Percentiles rank a stretch among this genome's conserved stretches.
These are phyloP conservation scores for Cladosporium sp. DNA, from an alignment of 2,329 filamentous ascomycete genomes.

Conservation along the genomic window DNA sequence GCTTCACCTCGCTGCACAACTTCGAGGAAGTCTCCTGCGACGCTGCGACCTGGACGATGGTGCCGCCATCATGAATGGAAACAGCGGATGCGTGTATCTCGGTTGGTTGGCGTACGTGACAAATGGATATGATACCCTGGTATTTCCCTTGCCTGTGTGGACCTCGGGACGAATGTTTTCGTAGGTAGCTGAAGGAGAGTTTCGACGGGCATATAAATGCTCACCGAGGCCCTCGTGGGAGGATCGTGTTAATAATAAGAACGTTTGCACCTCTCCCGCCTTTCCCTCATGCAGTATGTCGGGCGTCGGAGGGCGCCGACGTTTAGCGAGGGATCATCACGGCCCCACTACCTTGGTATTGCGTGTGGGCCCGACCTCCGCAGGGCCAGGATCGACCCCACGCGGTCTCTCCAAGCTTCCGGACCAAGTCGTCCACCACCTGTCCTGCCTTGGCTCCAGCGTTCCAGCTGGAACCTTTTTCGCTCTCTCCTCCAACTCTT, in stretches of 20 bases:
- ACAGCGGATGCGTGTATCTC: too few relatives aligned
- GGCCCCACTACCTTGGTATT: background rate
- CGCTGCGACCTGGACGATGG: slow-evolving; percentile 51
- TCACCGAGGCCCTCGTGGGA: background rate
- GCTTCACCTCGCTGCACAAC: slow-evolving; percentile 69
- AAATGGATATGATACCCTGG: background rate
- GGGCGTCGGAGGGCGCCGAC: too few relatives aligned
- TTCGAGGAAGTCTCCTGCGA: slow-evolving; percentile 77
- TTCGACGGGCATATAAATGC: background rate
- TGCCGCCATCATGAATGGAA: slow-evolving; percentile 19
- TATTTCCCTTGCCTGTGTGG: background rate
- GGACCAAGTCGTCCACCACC: background rate
- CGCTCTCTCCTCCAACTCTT: too few relatives aligned
- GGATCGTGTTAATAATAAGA: background rate
- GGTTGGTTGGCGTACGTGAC: background rate
- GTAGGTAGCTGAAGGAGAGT: too few relatives aligned
- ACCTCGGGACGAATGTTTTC: too few relatives aligned
- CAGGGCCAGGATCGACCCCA: background rate
- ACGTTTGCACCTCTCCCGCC: background rate
- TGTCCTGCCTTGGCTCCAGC: background rate
- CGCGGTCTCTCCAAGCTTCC: slow-evolving; percentile 7
- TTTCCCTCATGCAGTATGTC: too few relatives aligned
- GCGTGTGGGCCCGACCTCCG: slow-evolving; percentile 10
- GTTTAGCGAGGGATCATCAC: too few relatives aligned
- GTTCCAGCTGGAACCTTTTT: too few relatives aligned